Percentiles rank a stretch among this genome's conserved stretches.
These are phyloP conservation scores for Sporothrix mexicana DNA, from an alignment of 2,329 filamentous ascomycete species.

Conservation along the genomic window DNA sequence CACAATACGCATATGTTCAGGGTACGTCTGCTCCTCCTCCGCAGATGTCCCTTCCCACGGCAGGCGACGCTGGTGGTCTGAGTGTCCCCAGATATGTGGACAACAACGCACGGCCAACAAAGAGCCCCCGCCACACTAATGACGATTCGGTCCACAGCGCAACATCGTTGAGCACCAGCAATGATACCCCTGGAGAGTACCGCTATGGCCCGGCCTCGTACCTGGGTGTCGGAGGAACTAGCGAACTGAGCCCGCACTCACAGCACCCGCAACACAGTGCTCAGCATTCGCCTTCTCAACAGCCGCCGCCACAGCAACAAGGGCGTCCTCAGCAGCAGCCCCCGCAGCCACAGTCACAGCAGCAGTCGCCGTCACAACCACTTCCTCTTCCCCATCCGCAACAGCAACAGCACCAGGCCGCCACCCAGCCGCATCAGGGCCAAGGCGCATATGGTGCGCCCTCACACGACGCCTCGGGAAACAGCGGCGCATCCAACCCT, in stretches of 20 bases:
- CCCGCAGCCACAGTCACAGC: conserved; percentile 37
- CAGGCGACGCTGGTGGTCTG: conserved; percentile 50
- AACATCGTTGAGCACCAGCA: conserved; percentile 53
- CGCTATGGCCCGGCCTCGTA: conserved; percentile 59
- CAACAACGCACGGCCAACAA: conserved; percentile 59
- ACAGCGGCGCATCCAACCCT: conserved; percentile 34
- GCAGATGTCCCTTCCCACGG: conserved; percentile 54
- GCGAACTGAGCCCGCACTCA: conserved; percentile 46
- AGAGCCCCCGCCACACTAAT: conserved; percentile 61
- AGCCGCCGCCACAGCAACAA: conserved; percentile 22
- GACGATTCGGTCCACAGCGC: conserved; percentile 61
- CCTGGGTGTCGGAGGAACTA: conserved; percentile 45
- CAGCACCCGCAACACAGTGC: conserved; percentile 40
- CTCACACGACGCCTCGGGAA: conserved; percentile 30
- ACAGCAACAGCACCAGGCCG: conserved; percentile 25
- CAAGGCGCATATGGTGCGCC: conserved; percentile 30
- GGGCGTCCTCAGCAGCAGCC: conserved; percentile 30
- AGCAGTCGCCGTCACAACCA: conserved; percentile 32
- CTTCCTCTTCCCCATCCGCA: conserved; percentile 35
- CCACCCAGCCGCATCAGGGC: conserved; percentile 34
- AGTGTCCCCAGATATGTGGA: conserved; percentile 65
- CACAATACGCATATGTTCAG: conserved; percentile 62
- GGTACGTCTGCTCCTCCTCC: conserved; percentile 57
- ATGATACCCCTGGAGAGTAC: conserved; percentile 60
- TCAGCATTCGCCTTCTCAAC: conserved; percentile 28